Base-by-base conservation (phyloP, 179 eudicot species). In the Beta corolliflora region DNA sequence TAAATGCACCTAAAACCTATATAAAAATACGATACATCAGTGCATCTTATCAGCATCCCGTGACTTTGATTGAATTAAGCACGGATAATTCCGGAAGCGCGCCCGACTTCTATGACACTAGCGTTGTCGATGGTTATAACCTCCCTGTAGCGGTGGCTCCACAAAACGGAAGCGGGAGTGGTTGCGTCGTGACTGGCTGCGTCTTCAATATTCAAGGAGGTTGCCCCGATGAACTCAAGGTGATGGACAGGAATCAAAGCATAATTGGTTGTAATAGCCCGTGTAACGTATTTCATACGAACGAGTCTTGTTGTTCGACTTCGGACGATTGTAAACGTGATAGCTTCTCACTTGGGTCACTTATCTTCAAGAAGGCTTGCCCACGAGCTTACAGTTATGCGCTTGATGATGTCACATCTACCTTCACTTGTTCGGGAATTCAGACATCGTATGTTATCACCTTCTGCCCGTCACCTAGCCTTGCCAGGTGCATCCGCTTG, bases 61-160 rank as follows among this genome's bases (percentile, higher is more conserved):
- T 23, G 0, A 74, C 79, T 5, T 53, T 75, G 7, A 52, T 52
- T 0, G 79, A 75, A 29, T 52, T 74, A 10, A 1, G 21, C 36
- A 19, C 45, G 1, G 1, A 10, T 5, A 9, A 4, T 6, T 0
- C 1, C 5, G 5, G 0, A 5, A 61, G 61, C 12, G 7, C 1
- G 0, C 29, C 29, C 29, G 75, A 65, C 50, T 41, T 14, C 19
- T 81, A 81, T n/a, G 74, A 75, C 4, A 58, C 66, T 73, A 82
- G 86, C 53, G 60, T 80, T 5, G 69, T 76, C 11, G 12, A 80
- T n/a, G 86, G 86, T 25, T 84, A 84, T 31, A 84, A 80, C 78
- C 78, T 84, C 44, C 81, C 86, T 0, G 12, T 84, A 14, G 3
- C 55, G 2, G 75, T 84, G 59, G 73, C 63, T 29, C 83, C 86